Evolutionary conservation across 164 flowering plant genomes (phyloP).

Genomic region (Kingdonia uniflora): DNA sequence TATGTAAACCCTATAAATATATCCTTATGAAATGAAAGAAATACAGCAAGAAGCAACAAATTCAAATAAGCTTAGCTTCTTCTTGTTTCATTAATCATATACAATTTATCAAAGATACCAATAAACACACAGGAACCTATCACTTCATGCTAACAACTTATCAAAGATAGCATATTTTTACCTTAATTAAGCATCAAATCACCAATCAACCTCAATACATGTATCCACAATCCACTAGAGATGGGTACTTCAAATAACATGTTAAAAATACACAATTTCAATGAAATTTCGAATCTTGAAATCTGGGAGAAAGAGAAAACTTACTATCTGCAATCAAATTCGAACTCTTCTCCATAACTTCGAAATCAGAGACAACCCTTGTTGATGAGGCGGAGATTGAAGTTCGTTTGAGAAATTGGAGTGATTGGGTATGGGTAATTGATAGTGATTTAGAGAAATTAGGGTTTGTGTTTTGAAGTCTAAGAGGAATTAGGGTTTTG

Average conservation of each 20-base stretch:
- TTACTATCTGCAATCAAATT: conserved; percentile 2
- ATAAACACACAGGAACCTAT: too few species aligned
- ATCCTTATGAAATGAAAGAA: too few species aligned
- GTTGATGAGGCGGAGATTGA: conserved; percentile 12
- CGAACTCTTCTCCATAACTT: conserved; percentile 5
- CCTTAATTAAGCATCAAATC: too few species aligned
- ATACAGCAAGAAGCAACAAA: too few species aligned
- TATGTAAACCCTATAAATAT: too few species aligned
- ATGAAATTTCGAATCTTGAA: not conserved
- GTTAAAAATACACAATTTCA: not conserved
- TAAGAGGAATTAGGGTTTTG: conserved; percentile 8
- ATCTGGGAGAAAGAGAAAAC: not conserved
- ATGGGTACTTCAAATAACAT: not conserved
- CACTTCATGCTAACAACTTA: too few species aligned
- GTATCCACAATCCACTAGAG: too few species aligned
- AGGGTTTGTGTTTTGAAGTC: conserved; percentile 8
- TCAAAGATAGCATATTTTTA: too few species aligned
- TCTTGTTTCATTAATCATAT: too few species aligned
- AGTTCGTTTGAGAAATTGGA: conserved; percentile 3
- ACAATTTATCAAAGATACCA: too few species aligned
- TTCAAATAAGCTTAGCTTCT: too few species aligned
- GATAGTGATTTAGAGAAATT: conserved; percentile 1
- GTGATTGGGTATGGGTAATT: not conserved
- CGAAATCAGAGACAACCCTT: conserved; percentile 10
- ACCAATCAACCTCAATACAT: too few species aligned